A percentile compares a stretch with the other conserved stretches of the same genome.
phyloP scores from a whole-genome alignment of 2,329 filamentous ascomycete genomes.

The Calonectria pseudoturangicola region DNA sequence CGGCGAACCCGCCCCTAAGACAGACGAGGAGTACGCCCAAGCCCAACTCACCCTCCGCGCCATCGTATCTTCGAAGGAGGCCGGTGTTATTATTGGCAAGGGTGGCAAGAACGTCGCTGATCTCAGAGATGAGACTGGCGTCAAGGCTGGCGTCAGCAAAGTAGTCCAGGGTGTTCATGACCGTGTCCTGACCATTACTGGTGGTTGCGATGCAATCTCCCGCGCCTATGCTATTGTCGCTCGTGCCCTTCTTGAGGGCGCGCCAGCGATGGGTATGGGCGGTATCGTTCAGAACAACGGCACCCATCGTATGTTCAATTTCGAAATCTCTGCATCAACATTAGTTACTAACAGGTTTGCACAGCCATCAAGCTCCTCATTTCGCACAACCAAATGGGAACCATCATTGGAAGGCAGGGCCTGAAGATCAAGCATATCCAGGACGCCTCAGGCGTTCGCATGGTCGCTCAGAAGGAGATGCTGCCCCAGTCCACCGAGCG shows the following conservation, averaged over 20 bases:
- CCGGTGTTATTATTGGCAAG: conserved; percentile 99
- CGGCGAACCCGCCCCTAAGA: conserved; percentile 88
- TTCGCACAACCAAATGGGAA: conserved; percentile 99
- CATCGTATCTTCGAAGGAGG: conserved; percentile 99
- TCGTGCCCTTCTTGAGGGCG: conserved; percentile 92
- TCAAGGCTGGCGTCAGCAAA: conserved; percentile 99
- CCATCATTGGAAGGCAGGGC: conserved; percentile 96
- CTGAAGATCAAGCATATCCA: conserved; percentile 99
- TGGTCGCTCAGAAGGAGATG: conserved; percentile 99
- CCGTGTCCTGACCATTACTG: conserved; percentile 96
- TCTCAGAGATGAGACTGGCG: conserved; percentile 96
- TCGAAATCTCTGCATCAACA: neutral
- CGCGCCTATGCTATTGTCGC: conserved; percentile 96
- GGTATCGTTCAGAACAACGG: conserved; percentile 90
- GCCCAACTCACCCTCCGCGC: conserved; percentile 95
- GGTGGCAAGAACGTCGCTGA: conserved; percentile 98
- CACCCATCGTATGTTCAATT: conserved; percentile 84
- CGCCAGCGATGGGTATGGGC: conserved; percentile 96
- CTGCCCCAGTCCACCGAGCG: conserved; percentile 98
- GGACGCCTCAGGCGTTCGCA: conserved; percentile 95
- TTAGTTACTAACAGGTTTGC: conserved; percentile 42
- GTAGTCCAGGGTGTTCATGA: conserved; percentile 98
- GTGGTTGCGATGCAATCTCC: conserved; percentile 89
- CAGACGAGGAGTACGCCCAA: conserved; percentile 96
- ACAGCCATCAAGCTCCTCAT: conserved; percentile 97